Evolutionary conservation across 441 rosid genomes (phyloP), one percentile per base, ranked within the genome.

Genomic region (Hura crepitans): DNA sequence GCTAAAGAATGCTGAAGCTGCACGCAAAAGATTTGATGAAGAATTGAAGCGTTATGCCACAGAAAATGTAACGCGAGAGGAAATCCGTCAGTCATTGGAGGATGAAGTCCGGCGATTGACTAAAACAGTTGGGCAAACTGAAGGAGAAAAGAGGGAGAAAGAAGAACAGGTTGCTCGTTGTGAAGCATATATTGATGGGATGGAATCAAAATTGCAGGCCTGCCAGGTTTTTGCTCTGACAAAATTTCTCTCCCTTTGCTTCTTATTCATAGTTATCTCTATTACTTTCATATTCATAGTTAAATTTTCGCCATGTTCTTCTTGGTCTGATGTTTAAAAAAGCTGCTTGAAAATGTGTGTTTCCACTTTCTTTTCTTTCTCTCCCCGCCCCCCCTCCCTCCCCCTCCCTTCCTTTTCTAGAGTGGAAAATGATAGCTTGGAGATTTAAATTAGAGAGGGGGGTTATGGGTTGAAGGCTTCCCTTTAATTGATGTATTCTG

Each of bases 121-220:
- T 59, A 83, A 89, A 78, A 90, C 97, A 71, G 86, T 90, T 23
- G 97, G 90, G 70, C 98, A 96, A 81, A 89, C 93, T 15, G 90
- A 90, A 86, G 99, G 86, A 78, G 99, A 96, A 81, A 93, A 89
- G 81, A 86, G 86, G 73, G 92, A 96, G 81, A 96, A 91, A 71
- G 97, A 93, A 75, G 98, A 89, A 81, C 98, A 87, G 80, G 80
- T 93, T 82, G 87, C 95, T 59, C 85, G 98, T 30, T 90, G 97
- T 79, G 97, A 96, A 82, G 91, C 91, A 71, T 91, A 90, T 85
- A 93, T 96, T 61, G 95, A 96, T 79, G 91, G 91, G 80, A 96
- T 93, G 99, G 97, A 93, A 81, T 80, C 98, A 56, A 89, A 86
- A 74, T 78, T 93, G 78, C 96, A 93, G 78, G 87, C 93, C 45